Conservation (phyloP, 345 rosid species). For the Melaleuca alternifolia region DNA sequence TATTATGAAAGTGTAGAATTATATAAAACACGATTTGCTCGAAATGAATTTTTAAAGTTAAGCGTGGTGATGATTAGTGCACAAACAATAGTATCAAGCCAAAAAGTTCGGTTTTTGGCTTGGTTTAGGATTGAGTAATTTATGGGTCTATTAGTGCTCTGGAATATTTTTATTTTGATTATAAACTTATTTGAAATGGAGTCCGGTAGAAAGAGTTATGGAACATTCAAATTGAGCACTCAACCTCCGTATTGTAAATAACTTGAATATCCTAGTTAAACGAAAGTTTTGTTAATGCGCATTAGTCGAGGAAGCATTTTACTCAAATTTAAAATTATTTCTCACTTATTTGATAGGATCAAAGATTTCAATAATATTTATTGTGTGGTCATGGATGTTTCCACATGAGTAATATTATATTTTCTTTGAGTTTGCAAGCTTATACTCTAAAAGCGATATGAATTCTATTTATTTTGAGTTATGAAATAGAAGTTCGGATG, state of each 20-base stretch:
- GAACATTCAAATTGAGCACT: not conserved
- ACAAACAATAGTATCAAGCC: not conserved
- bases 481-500: too few relatives aligned
- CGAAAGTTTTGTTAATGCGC: not conserved
- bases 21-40: too few relatives aligned
- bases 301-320: not conserved
- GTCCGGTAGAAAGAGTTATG: not conserved
- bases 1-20: too few relatives aligned
- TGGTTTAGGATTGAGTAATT: not conserved
- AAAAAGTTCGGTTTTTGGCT: not conserved
- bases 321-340: not conserved
- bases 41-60: too few relatives aligned
- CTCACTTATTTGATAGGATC: too few relatives aligned
- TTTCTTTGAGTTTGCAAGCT: too few relatives aligned
- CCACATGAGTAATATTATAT: too few relatives aligned
- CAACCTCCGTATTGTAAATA: not conserved
- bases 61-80: not conserved
- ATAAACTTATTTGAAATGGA: not conserved
- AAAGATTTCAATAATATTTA: too few relatives aligned
- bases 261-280: not conserved
- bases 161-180: not conserved
- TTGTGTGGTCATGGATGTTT: too few relatives aligned
- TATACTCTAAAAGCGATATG: too few relatives aligned
- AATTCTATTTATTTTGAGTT: too few relatives aligned
- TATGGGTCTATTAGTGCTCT: not conserved